Evolutionary conservation across 176 grass and related monocot genomes (phyloP), one percentile per base, ranked within the genome.

Genomic region (Melocanna baccifera): DNA sequence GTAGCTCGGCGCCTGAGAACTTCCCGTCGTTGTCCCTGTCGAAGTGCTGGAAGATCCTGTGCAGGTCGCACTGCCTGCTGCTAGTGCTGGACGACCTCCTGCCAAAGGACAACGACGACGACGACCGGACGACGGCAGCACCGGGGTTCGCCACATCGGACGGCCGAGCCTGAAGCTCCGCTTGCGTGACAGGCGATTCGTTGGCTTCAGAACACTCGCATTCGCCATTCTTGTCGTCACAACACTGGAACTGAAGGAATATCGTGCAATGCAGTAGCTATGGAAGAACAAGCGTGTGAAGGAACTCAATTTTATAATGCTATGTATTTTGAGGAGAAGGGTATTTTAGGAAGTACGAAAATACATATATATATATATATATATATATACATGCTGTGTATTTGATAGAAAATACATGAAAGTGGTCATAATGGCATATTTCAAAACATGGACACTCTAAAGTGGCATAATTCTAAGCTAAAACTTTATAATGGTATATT

Each of bases 41-140:
- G 75, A 98, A 95, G 77, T 98, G 91, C 79, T 78, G 91, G 61
- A 98, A 98, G 68, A 95, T 92, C 65, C 86, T 82, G 26, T 87
- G 91, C 78, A 98, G 81, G 78, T 91, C 92, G 15, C 56, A 50
- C 39, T 79, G 76, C 48, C 89, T 86, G 73, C 85, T 72, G 39
- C 42, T 51, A 13, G 25, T 41, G 23, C 76, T 34, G 12, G 86
- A 83, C 14, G 79, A 77, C 32, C 22, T 73, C 77, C 69, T 53
- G 52, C 83, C 71, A 23, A 84, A 83, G 0, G 89, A n/a, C n/a
- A n/a, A 87, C 4, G 86, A 89, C 3, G 81, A 82, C 18, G 87
- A 86, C 18, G 71, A 45, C 43, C 68, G 59, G 15, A n/a, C n/a
- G n/a, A n/a, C n/a, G n/a, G n/a, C n/a, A n/a, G 34, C 39, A 7